phyloP scores from a whole-genome alignment of 352 stramenopile genomes.

The Thalassiosira livingstoniorum region DNA sequence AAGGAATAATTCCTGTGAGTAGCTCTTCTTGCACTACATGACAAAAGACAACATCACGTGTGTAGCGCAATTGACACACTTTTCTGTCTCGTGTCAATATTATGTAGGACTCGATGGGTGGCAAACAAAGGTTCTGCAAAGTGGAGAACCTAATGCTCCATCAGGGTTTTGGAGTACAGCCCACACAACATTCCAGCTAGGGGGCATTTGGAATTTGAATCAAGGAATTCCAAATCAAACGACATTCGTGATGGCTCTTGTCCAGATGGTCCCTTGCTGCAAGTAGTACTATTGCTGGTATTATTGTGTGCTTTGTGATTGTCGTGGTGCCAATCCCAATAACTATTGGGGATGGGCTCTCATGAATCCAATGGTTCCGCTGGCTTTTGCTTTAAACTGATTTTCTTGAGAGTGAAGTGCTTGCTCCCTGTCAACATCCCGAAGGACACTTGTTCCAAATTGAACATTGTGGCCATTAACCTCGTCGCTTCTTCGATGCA shows the following conservation, averaged over 20 bases:
- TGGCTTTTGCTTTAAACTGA: background rate
- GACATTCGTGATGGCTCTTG: background rate
- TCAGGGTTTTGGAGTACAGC: conserved; percentile 36
- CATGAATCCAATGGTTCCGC: background rate
- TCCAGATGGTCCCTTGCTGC: background rate
- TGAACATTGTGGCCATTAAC: conserved; percentile 46
- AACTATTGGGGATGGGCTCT: background rate
- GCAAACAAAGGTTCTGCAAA: too few relatives aligned
- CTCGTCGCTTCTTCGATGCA: conserved; percentile 45
- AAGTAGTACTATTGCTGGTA: background rate
- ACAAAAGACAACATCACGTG: too few relatives aligned
- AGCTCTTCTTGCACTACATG: too few relatives aligned
- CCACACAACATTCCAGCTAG: conserved; percentile 36
- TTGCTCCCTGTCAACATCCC: conserved; percentile 29
- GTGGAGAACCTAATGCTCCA: conserved; percentile 49
- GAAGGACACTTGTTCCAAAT: conserved; percentile 29
- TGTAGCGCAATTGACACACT: too few relatives aligned
- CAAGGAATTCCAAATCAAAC: conserved; percentile 46
- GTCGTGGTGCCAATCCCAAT: background rate
- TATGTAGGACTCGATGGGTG: too few relatives aligned
- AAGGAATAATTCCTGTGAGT: too few relatives aligned
- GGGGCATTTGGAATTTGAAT: conserved; percentile 37
- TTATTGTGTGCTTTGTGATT: background rate
- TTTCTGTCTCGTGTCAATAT: too few relatives aligned
- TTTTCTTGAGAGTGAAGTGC: conserved; percentile 37